phyloP scores from a whole-genome alignment of 768 basidiomycete species.

The Termitomyces sp. region DNA sequence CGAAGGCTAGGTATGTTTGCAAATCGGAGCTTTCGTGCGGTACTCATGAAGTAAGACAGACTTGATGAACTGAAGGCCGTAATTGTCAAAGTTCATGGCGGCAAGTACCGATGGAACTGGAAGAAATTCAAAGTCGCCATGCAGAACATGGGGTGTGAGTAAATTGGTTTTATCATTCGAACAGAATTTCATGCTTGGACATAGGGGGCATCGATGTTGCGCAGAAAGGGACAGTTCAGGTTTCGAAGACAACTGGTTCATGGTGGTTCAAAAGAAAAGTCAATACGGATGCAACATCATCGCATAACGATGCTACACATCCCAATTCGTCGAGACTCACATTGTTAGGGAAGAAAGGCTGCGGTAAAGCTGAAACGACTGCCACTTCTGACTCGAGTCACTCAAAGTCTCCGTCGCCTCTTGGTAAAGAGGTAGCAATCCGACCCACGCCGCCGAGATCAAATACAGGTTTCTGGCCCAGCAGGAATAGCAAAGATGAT shows the following conservation, averaged over 20 bases:
- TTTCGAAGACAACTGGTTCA: conserved; percentile 12
- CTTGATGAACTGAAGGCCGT: conserved; percentile 69
- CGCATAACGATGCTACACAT: conserved; percentile 4
- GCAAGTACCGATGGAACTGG: conserved; percentile 79
- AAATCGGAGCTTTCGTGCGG: not conserved
- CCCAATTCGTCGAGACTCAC: conserved; percentile 10
- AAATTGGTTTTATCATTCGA: not conserved
- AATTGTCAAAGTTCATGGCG: conserved; percentile 68
- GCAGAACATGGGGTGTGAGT: conserved; percentile 78
- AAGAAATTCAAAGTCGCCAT: conserved; percentile 77
- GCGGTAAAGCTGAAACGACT: conserved; percentile 1
- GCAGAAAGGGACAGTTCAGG: conserved; percentile 45
- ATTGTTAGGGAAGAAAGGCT: conserved; percentile 8
- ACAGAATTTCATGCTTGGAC: not conserved
- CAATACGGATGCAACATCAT: conserved; percentile 21
- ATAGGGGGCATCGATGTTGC: conserved; percentile 64
- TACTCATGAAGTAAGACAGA: conserved; percentile 18
- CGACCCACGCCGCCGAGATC: conserved; percentile 12
- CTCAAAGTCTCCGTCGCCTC: conserved; percentile 4
- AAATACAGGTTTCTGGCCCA: conserved; percentile 20
- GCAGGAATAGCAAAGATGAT: conserved; percentile 19
- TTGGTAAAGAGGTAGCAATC: not conserved
- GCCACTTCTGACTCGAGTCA: not conserved
- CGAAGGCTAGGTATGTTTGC: conserved; percentile 45
- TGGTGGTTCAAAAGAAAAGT: conserved; percentile 37